Conservation (phyloP, 2,329 filamentous ascomycete species). For the Didymella glomerata region DNA sequence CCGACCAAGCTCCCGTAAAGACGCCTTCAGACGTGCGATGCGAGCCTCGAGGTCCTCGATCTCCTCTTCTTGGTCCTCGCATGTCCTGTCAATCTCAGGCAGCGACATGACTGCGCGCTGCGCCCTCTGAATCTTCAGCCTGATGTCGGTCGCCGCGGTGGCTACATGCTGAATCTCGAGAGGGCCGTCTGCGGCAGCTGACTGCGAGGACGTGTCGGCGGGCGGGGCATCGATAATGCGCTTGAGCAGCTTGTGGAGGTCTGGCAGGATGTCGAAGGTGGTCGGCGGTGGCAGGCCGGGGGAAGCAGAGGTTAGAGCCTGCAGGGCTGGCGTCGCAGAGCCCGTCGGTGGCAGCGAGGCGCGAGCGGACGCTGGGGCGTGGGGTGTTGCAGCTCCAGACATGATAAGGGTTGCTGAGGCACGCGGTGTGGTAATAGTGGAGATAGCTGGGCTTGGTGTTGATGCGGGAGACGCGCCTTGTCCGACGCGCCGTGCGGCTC, state of each 20-base stretch:
- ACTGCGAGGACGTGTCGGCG: constrained; percentile 36
- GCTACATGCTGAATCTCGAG: constrained; percentile 79
- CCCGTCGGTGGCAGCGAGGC: constrained; percentile 46
- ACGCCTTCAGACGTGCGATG: constrained; percentile 66
- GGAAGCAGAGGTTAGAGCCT: constrained; percentile 53
- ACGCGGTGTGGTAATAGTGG: constrained; percentile 12
- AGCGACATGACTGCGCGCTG: constrained; percentile 70
- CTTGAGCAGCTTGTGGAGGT: constrained; percentile 79
- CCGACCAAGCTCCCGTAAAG: constrained; percentile 44
- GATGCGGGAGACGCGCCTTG: constrained; percentile 31
- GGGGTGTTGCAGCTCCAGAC: constrained; percentile 47
- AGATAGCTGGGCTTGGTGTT: constrained; percentile 28
- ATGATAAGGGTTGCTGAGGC: constrained; percentile 31
- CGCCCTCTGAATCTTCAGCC: constrained; percentile 84
- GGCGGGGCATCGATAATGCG: constrained; percentile 67
- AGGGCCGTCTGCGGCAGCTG: constrained; percentile 43
- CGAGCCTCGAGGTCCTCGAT: constrained; percentile 71
- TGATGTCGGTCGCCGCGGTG: constrained; percentile 78
- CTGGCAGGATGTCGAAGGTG: constrained; percentile 84
- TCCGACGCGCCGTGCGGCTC: constrained; percentile 18
- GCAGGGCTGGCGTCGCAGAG: constrained; percentile 39
- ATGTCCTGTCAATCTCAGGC: constrained; percentile 73
- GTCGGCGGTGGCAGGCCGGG: constrained; percentile 77
- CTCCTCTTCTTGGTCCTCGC: constrained; percentile 75
- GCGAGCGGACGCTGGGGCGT: constrained; percentile 42